Evolutionary conservation across 495 filamentous ascomycete species (phyloP).

Genomic region (Lasiosphaeria ovina): DNA sequence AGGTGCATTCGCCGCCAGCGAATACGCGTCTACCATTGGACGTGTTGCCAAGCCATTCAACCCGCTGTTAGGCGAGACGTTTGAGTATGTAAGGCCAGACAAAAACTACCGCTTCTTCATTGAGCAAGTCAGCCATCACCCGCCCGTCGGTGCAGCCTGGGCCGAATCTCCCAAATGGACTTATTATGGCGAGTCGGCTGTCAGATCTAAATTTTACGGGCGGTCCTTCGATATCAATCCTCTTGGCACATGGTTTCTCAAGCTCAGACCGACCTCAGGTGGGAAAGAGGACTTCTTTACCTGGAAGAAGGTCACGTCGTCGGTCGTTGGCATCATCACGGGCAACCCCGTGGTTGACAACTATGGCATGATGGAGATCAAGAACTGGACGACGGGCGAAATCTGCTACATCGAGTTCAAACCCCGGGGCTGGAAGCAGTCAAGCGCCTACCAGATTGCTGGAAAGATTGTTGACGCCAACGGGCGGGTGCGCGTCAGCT

Average conservation of each 20-base stretch:
- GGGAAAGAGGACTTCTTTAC: constrained; percentile 86
- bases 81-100: constrained; percentile 92
- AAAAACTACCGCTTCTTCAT: constrained; percentile 98
- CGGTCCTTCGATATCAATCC: constrained; percentile 97
- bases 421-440: constrained; percentile 88
- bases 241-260: constrained; percentile 95
- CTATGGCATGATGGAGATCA: constrained; percentile 95
- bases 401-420: constrained; percentile 92
- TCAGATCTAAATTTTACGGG: constrained; percentile 96
- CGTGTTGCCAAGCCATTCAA: constrained; percentile 99
- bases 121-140: constrained; percentile 98
- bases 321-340: constrained; percentile 97
- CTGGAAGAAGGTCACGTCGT: constrained; percentile 98
- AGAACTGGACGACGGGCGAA: constrained; percentile 94
- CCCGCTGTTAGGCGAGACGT: constrained; percentile 91
- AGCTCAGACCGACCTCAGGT: constrained; percentile 72
- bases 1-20: constrained; percentile 89
- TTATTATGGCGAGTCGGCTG: constrained; percentile 96
- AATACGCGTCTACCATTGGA: constrained; percentile 94
- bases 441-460: constrained; percentile 79
- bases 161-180: constrained; percentile 94
- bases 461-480: constrained; percentile 77
- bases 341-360: constrained; percentile 97
- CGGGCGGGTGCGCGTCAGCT: constrained; percentile 75
- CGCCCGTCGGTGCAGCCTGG: constrained; percentile 90